phyloP scores from a whole-genome alignment of 2,329 filamentous ascomycete genomes.

The Ceratocystis colombiana region DNA sequence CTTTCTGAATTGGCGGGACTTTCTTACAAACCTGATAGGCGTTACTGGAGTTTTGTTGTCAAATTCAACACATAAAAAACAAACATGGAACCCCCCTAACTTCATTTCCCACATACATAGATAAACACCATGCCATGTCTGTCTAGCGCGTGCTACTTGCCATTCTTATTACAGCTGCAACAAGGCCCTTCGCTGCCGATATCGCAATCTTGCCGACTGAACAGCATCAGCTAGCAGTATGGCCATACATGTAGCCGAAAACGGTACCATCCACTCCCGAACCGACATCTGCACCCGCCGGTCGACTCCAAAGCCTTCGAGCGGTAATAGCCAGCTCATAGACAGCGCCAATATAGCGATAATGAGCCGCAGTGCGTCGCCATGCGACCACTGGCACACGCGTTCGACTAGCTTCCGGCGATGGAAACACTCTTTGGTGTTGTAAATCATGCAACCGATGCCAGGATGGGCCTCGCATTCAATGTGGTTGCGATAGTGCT shows the following conservation, averaged over 20 bases:
- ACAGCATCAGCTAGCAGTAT: slow-evolving; percentile 3
- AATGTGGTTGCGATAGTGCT: slow-evolving; percentile 47
- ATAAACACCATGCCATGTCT: neutral
- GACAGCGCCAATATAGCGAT: slow-evolving; percentile 1
- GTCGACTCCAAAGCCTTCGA: neutral
- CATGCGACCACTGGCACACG: neutral
- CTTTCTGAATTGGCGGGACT: slow-evolving; percentile 23
- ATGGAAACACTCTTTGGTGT: slow-evolving; percentile 41
- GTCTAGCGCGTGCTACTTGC: neutral
- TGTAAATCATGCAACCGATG: slow-evolving; percentile 46
- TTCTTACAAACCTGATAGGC: slow-evolving; percentile 23
- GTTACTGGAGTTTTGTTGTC: slow-evolving; percentile 25
- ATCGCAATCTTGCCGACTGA: neutral
- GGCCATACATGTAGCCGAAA: slow-evolving; percentile 1
- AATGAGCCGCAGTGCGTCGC: slow-evolving; percentile 10
- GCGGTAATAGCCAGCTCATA: neutral
- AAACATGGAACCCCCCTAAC: slow-evolving; percentile 11
- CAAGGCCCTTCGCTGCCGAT: slow-evolving; percentile 6
- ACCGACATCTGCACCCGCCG: neutral
- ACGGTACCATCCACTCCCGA: slow-evolving; percentile 11
- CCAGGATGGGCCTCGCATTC: slow-evolving; percentile 51
- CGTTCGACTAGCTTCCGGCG: slow-evolving; percentile 28
- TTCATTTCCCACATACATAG: neutral
- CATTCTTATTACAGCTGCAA: slow-evolving; percentile 6
- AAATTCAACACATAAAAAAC: slow-evolving; percentile 22